Evolutionary conservation across 768 basidiomycete species (phyloP), one percentile per base, ranked within the genome.

Genomic region (Lentinula detonsa): DNA sequence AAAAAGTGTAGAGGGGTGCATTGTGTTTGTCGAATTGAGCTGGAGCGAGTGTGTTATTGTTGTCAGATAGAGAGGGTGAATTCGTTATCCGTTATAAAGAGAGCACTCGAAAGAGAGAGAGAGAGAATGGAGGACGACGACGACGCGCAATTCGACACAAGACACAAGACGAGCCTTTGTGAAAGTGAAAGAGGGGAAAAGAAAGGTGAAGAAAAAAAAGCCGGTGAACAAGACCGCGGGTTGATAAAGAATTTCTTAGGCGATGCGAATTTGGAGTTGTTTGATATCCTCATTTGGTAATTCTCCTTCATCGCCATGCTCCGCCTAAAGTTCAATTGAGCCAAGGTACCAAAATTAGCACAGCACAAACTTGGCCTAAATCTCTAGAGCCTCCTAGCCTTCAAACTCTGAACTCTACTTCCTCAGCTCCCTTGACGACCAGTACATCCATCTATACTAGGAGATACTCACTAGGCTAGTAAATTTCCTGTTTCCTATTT

Each of bases 1-100:
- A 54, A 54, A 54, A 54, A 54, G 53, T 39, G 53, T 54, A 35
- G 53, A 40, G 37, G 53, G 37, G 53, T 54, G 53, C 53, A 54
- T 54, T 51, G 33, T 34, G 33, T 34, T 34, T 18, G 28, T 51
- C 50, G 50, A 51, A 51, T 51, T 11, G 10, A 35, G 50, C n/a
- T 13, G 10, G 31, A 51, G 50, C 50, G 50, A 51, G 31, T 35
- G 50, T 46, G 45, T 46, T 46, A n/a, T 46, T 10, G 23, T n/a
- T 15, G 10, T 51, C 50, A 34, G 50, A 33, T 15, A 34, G 50
- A 51, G 11, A 51, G 8, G 21, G 45, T 46, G 45, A 51, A 51
- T 15, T 51, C 31, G 28, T 31, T 33, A 51, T 51, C 50, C 33
- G 50, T 16, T 21, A 51, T 35, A 51, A 51, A 33, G 50, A 51